Percentiles rank a stretch among this genome's conserved stretches.
phyloP scores from a whole-genome alignment of 1,284 basidiomycete species.

The Exobasidium cylindrosporum region DNA sequence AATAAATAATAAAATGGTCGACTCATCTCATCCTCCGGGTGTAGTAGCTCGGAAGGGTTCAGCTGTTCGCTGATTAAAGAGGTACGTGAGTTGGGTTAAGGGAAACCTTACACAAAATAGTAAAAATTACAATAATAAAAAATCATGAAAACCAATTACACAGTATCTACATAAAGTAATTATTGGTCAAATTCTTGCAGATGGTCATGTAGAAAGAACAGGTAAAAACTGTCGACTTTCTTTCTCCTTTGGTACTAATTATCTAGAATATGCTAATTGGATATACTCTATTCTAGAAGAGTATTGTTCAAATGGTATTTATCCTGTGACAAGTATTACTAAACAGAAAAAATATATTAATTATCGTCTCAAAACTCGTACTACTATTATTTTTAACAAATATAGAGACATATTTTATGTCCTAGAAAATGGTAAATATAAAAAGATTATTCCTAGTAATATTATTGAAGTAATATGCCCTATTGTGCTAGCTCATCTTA shows the following conservation, averaged over 20 bases:
- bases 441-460: background rate
- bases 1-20: background rate
- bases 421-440: background rate
- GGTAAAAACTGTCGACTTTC: background rate
- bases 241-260: background rate
- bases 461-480: background rate
- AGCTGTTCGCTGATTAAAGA: slow-evolving; percentile 1
- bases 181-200: background rate
- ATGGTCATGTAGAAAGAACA: background rate
- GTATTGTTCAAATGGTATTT: background rate
- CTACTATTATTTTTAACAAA: background rate
- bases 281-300: background rate
- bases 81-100: background rate
- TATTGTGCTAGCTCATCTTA: background rate
- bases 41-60: slow-evolving; percentile 1
- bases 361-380: background rate
- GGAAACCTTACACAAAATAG: background rate
- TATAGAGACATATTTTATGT: background rate
- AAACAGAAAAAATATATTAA: background rate
- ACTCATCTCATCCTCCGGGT: slow-evolving; percentile 1
- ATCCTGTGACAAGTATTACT: background rate
- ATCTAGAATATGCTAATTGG: background rate
- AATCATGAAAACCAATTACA: background rate
- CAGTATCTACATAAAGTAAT: background rate
- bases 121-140: background rate